Percentiles rank a stretch among this genome's conserved stretches.
These are phyloP conservation scores for Salvia hispanica DNA, from an alignment of 257 asterid genomes.

Conservation along the genomic window DNA sequence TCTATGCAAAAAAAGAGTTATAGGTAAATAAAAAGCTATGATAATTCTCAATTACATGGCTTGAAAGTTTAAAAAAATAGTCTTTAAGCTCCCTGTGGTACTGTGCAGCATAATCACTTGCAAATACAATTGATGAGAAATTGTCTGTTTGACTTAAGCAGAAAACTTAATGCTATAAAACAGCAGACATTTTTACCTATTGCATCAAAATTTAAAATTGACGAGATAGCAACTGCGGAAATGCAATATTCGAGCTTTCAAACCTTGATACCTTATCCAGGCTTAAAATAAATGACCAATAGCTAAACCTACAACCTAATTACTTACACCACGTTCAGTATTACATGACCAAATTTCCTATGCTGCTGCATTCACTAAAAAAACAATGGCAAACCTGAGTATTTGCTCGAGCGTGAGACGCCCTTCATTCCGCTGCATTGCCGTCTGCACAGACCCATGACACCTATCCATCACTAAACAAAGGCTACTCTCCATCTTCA, in stretches of 20 bases:
- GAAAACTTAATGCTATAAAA: conserved; percentile 9
- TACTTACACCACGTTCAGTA: not conserved
- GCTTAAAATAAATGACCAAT: conserved; percentile 8
- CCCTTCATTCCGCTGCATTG: conserved; percentile 87
- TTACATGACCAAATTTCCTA: not conserved
- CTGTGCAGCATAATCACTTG: conserved; percentile 8
- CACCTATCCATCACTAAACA: conserved; percentile 92
- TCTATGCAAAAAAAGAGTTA: conserved; percentile 46
- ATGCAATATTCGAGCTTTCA: conserved; percentile 8
- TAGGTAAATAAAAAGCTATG: conserved; percentile 18
- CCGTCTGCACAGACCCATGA: conserved; percentile 81
- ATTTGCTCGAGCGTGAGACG: conserved; percentile 95
- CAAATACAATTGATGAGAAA: not conserved
- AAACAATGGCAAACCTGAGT: conserved; percentile 62
- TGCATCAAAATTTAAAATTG: conserved; percentile 18
- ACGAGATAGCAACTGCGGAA: conserved; percentile 9
- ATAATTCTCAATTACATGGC: conserved; percentile 17
- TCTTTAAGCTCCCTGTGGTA: conserved; percentile 14
- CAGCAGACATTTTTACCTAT: not conserved
- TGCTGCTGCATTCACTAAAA: conserved; percentile 15
- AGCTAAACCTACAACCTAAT: conserved; percentile 7
- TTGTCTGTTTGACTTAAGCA: conserved; percentile 17
- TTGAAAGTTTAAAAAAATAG: conserved; percentile 7
- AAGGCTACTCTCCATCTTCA: conserved; percentile 61
- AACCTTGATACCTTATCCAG: not conserved